These are phyloP conservation scores for Globisporangium cystogenes DNA, from an alignment of 352 stramenopile species.

Conservation along the genomic window DNA sequence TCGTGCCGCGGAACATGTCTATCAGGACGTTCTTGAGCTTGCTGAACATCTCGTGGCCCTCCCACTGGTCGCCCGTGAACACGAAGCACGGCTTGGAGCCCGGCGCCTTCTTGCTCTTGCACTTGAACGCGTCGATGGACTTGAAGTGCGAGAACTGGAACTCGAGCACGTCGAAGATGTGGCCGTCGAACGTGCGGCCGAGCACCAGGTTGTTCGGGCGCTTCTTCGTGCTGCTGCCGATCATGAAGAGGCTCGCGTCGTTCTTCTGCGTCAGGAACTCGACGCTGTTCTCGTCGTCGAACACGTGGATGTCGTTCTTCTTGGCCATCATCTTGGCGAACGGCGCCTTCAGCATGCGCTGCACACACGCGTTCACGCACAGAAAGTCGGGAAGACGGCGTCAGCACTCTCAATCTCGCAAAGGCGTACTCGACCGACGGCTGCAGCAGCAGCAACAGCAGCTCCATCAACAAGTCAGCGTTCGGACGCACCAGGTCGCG, in stretches of 20 bases:
- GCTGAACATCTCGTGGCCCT: constrained; percentile 84
- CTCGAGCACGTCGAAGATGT: constrained; percentile 98
- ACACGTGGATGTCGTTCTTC: constrained; percentile 93
- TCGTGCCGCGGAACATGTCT: constrained; percentile 97
- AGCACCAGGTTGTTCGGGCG: constrained; percentile 97
- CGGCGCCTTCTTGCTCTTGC: constrained; percentile 88
- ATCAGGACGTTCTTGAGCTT: constrained; percentile 95
- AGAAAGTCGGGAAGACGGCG: neutral
- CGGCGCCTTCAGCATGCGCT: constrained; percentile 86
- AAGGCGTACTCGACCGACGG: neutral
- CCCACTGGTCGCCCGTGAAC: constrained; percentile 95
- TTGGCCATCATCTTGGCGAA: constrained; percentile 88
- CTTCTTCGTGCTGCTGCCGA: constrained; percentile 98
- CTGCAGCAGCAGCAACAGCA: neutral
- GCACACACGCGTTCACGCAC: too few species aligned
- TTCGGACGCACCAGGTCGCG: constrained; percentile 39
- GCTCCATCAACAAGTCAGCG: neutral
- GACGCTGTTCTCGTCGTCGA: constrained; percentile 91
- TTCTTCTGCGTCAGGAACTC: constrained; percentile 98
- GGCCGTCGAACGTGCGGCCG: constrained; percentile 96
- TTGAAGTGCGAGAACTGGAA: constrained; percentile 95
- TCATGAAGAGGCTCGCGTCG: constrained; percentile 94
- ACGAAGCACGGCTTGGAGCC: constrained; percentile 95
- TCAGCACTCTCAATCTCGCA: neutral
- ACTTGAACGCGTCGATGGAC: constrained; percentile 91